A percentile compares a stretch with the other conserved stretches of the same genome.
Evolutionary conservation across 768 basidiomycete species (phyloP).

Genomic region (Cystobasidium ongulense): DNA sequence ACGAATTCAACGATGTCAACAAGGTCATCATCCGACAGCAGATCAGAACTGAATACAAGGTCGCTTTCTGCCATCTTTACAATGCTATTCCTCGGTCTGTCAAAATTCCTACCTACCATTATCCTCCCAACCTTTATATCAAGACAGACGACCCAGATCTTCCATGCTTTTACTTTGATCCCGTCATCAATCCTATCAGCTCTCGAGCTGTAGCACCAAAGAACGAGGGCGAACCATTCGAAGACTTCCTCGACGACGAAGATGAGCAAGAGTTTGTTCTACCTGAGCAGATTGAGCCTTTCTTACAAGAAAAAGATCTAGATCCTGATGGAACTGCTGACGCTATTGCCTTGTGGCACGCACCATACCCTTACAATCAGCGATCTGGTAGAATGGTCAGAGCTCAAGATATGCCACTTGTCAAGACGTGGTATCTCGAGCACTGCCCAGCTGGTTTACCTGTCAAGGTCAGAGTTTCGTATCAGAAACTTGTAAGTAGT

Average conservation of each 20-base stretch:
- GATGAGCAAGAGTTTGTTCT: constrained; percentile 83
- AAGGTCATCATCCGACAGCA: constrained; percentile 99
- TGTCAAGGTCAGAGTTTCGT: constrained; percentile 97
- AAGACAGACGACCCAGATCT: constrained; percentile 99
- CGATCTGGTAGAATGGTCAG: constrained; percentile 86
- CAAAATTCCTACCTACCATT: constrained; percentile 81
- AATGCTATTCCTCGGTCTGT: constrained; percentile 95
- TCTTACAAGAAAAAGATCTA: constrained; percentile 66
- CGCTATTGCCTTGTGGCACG: constrained; percentile 97
- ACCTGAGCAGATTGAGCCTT: constrained; percentile 66
- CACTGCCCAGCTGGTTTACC: constrained; percentile 93
- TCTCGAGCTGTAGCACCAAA: constrained; percentile 67
- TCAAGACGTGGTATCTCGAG: constrained; percentile 98
- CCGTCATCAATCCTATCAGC: constrained; percentile 94
- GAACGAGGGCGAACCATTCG: constrained; percentile 77
- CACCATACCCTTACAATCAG: constrained; percentile 87
- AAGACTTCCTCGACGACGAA: constrained; percentile 86
- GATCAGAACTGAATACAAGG: constrained; percentile 97
- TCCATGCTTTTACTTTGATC: constrained; percentile 98
- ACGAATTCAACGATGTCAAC: constrained; percentile 89
- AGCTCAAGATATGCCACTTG: constrained; percentile 87
- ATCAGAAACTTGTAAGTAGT: constrained; percentile 73
- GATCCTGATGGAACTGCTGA: constrained; percentile 80
- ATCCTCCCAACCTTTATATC: constrained; percentile 95
- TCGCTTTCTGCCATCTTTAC: constrained; percentile 97